These are phyloP conservation scores for Zygosaccharomyces bailii DNA, from an alignment of 805 yeast genomes.

Conservation along the genomic window DNA sequence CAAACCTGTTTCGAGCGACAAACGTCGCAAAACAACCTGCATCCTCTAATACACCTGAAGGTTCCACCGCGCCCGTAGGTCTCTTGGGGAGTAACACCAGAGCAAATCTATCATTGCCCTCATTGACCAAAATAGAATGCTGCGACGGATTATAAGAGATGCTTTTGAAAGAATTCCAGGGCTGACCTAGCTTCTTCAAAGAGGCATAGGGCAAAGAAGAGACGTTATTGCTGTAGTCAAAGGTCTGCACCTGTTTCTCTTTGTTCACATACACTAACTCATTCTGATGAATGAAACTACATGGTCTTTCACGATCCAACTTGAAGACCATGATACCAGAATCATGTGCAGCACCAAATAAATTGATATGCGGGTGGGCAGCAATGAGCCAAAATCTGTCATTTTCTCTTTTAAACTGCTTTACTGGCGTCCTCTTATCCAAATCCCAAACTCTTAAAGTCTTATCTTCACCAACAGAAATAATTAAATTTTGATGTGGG, in stretches of 20 bases:
- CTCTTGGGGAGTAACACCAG: constrained; percentile 78
- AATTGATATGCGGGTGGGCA: constrained; percentile 83
- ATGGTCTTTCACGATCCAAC: constrained; percentile 93
- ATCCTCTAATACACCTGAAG: constrained; percentile 74
- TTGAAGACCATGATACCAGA: constrained; percentile 97
- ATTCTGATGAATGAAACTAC: constrained; percentile 64
- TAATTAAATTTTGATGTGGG: constrained; percentile 85
- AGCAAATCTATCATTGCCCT: constrained; percentile 64
- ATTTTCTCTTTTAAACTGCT: constrained; percentile 88
- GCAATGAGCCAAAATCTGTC: constrained; percentile 94
- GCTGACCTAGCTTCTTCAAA: constrained; percentile 75
- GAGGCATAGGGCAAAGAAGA: constrained; percentile 76
- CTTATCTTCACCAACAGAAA: constrained; percentile 94
- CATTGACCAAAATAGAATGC: constrained; percentile 76
- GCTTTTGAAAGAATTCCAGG: constrained; percentile 82
- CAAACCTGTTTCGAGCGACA: constrained; percentile 93
- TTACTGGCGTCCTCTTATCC: constrained; percentile 87
- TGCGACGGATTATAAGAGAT: constrained; percentile 92
- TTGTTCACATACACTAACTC: constrained; percentile 71
- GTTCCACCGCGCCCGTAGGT: constrained; percentile 90
- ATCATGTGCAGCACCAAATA: constrained; percentile 96
- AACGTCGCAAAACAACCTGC: constrained; percentile 82
- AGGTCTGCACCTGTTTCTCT: constrained; percentile 82
- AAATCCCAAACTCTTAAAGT: constrained; percentile 96
- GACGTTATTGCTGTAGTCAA: constrained; percentile 62